Conservation (phyloP, 2,329 filamentous ascomycete species). For the Cordyceps militaris region DNA sequence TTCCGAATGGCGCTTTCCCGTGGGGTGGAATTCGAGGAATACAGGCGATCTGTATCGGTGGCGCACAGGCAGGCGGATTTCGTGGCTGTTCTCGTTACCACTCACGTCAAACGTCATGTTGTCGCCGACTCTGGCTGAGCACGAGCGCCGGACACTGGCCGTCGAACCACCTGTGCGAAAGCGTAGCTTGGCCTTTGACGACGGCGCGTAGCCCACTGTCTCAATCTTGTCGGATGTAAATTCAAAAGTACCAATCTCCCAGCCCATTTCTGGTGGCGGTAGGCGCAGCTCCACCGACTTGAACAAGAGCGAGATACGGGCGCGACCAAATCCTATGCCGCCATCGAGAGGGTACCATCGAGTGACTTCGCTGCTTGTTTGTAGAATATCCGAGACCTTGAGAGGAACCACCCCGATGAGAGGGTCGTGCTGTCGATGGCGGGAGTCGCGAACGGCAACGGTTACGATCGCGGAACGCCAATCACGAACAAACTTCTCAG, state of each 20-base stretch:
- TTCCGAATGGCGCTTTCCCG: conserved; percentile 61
- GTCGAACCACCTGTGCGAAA: conserved; percentile 80
- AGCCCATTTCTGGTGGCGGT: conserved; percentile 79
- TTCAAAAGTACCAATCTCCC: conserved; percentile 93
- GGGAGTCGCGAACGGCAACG: conserved; percentile 78
- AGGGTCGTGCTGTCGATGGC: conserved; percentile 88
- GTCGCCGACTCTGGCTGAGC: conserved; percentile 56
- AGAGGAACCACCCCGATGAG: conserved; percentile 88
- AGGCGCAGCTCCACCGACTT: conserved; percentile 80
- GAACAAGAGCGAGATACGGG: conserved; percentile 85
- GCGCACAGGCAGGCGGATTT: conserved; percentile 76
- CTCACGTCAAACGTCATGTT: conserved; percentile 43
- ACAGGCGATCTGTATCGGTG: conserved; percentile 85
- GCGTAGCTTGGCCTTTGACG: conserved; percentile 66
- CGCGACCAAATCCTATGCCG: conserved; percentile 83
- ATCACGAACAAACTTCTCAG: conserved; percentile 85
- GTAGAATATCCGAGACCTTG: conserved; percentile 79
- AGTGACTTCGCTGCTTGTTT: conserved; percentile 78
- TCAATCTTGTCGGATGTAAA: conserved; percentile 67
- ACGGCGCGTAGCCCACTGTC: conserved; percentile 53
- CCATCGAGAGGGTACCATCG: conserved; percentile 96
- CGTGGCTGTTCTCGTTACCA: conserved; percentile 31
- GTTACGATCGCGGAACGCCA: conserved; percentile 87
- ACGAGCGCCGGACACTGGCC: conserved; percentile 57
- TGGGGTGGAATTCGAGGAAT: conserved; percentile 75